phyloP scores from a whole-genome alignment of 139 green algal genomes.

The Chlamydomonas sphaeroides region DNA sequence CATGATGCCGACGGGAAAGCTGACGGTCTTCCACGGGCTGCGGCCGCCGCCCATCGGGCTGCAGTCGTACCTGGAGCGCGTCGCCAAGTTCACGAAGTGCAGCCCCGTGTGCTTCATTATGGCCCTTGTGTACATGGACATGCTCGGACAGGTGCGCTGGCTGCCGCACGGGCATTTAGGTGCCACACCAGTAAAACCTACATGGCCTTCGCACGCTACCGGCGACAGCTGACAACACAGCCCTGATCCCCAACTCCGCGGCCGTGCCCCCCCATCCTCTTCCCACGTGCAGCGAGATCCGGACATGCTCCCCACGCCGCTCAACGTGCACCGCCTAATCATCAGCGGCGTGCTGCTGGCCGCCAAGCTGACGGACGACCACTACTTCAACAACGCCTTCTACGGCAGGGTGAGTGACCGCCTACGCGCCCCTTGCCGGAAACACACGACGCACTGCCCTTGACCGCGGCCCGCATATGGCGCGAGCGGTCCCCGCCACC shows the following conservation, averaged over 20 bases:
- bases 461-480: too few species aligned
- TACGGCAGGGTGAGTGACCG: constrained; percentile 69
- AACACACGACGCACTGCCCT: too few species aligned
- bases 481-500: too few species aligned
- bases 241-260: too few species aligned
- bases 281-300: constrained; percentile 52
- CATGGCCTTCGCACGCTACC: too few species aligned
- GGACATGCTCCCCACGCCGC: constrained; percentile 54
- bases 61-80: constrained; percentile 72
- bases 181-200: too few species aligned
- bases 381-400: constrained; percentile 83
- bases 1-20: constrained; percentile 38
- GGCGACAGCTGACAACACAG: too few species aligned
- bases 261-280: too few species aligned
- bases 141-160: constrained; percentile 50
- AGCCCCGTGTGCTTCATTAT: constrained; percentile 78
- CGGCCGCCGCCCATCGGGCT: constrained; percentile 73
- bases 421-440: too few species aligned
- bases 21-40: constrained; percentile 75
- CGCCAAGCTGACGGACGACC: constrained; percentile 85
- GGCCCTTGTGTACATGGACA: constrained; percentile 76
- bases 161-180: too few species aligned
- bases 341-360: constrained; percentile 73
- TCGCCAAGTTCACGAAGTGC: constrained; percentile 84
- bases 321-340: constrained; percentile 82